These are phyloP conservation scores for Erodium trifolium DNA, from an alignment of 441 rosid genomes.

Conservation along the genomic window DNA sequence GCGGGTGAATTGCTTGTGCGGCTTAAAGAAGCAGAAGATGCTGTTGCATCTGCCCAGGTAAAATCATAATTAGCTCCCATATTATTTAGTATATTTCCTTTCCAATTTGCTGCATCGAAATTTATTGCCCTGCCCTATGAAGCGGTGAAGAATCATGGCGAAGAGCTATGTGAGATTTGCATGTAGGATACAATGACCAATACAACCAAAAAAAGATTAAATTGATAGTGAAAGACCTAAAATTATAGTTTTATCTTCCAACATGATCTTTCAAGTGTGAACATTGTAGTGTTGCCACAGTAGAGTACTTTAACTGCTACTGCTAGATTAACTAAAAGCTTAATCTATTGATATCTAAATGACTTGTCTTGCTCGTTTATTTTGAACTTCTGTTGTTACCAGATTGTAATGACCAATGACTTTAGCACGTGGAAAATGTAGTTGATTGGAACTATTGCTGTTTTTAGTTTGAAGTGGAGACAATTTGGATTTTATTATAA, in stretches of 20 bases:
- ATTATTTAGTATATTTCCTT: conserved; percentile 1
- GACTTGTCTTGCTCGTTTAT: background rate
- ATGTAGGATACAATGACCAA: too few relatives aligned
- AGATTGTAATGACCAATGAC: background rate
- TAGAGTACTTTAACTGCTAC: background rate
- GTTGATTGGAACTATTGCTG: background rate
- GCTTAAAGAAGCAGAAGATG: conserved; percentile 92
- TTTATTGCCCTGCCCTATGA: background rate
- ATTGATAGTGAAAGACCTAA: too few relatives aligned
- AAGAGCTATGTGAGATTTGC: background rate
- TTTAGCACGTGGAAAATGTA: background rate
- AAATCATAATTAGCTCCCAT: conserved; percentile 12
- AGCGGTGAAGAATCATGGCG: background rate
- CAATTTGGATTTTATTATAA: background rate
- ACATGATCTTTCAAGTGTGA: too few relatives aligned
- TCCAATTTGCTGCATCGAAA: background rate
- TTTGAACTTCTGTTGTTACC: background rate
- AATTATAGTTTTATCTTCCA: too few relatives aligned
- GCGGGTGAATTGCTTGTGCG: conserved; percentile 93
- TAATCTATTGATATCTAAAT: background rate
- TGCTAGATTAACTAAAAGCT: background rate
- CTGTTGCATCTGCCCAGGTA: conserved; percentile 65
- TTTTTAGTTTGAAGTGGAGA: background rate
- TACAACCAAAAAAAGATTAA: too few relatives aligned
- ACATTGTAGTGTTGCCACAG: background rate